Evolutionary conservation across 352 stramenopile genomes (phyloP), one percentile per base, ranked within the genome.

Genomic region (Globisporangium nunn): DNA sequence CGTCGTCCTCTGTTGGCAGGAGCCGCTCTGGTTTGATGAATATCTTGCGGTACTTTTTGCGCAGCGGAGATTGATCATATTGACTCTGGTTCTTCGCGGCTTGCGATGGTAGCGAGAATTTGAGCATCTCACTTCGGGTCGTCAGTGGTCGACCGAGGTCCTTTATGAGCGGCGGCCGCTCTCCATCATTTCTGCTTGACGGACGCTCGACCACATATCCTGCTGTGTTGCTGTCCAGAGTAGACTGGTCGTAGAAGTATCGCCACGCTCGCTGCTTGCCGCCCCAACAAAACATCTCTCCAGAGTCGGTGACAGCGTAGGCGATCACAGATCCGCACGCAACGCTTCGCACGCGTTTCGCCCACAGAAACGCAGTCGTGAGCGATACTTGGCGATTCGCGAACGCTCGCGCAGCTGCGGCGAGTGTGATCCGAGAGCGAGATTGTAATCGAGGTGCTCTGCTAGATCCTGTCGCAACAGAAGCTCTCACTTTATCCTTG

Each of bases 261-360:
- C 64, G 59, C 82, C 82, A 92, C 46, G 69, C 62, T 5, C 76
- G 75, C 35, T 78, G 77, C 56, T 81, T 88, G 3, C 81, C 83
- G 29, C 83, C 83, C 83, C 83, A 93, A 53, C 77, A 90, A 54
- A 87, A 91, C 0, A 86, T 58, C 67, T 91, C 75, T 2, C 81
- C 81, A 1, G 75, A 55, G 51, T 89, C 81, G 10, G 83, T 88
- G 18, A 93, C 66, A 4, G 78, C 83, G 44, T 85, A 89, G 0
- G 70, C 70, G 6, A 91, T 68, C 23, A 70, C 62, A 14, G 67
- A 43, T 1, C 83, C 81, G 30, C 74, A 78, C 0, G 73, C 63
- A 7, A 93, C 71, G 52, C 76, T 68, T 10, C 59, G 70, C 4
- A 93, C 63, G 2, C 83, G 75, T 31, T 85, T 86, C 7, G 70